Evolutionary conservation across 352 stramenopile genomes (phyloP).

Genomic region (Phytophthora vignae): DNA sequence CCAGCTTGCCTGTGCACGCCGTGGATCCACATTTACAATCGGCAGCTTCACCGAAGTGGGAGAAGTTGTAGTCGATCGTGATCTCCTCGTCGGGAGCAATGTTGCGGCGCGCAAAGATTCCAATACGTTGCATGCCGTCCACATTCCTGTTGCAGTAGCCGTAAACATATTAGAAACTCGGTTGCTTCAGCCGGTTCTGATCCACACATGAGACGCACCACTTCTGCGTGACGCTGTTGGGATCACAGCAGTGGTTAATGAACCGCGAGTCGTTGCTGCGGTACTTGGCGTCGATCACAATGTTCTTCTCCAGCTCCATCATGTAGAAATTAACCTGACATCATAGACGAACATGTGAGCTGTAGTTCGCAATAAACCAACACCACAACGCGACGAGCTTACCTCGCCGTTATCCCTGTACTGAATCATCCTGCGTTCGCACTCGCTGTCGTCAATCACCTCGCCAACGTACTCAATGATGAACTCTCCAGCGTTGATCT

Average conservation of each 20-base stretch:
- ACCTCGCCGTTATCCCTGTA: conserved; percentile 68
- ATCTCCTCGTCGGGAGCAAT: conserved; percentile 75
- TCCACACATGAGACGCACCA: conserved; percentile 53
- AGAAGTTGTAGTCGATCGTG: conserved; percentile 90
- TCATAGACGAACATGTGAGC: neutral
- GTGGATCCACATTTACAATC: conserved; percentile 81
- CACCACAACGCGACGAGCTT: neutral
- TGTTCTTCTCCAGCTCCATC: conserved; percentile 87
- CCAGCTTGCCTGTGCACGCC: conserved; percentile 79
- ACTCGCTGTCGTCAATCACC: conserved; percentile 92
- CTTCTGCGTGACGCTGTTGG: conserved; percentile 96
- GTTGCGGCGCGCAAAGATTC: conserved; percentile 76
- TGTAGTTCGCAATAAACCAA: neutral
- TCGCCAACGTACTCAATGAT: conserved; percentile 96
- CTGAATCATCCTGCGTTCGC: conserved; percentile 64
- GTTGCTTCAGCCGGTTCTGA: neutral
- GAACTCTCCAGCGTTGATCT: conserved; percentile 84
- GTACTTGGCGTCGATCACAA: conserved; percentile 87
- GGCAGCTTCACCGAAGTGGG: conserved; percentile 80
- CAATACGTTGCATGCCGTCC: conserved; percentile 74
- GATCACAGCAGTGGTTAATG: conserved; percentile 96
- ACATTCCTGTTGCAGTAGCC: conserved; percentile 59
- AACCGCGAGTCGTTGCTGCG: conserved; percentile 95
- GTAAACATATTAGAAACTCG: neutral
- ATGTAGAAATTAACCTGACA: conserved; percentile 86